A percentile compares a stretch with the other conserved stretches of the same genome.
phyloP scores from a whole-genome alignment of 345 rosid genomes.

The Bruguiera gymnorhiza region DNA sequence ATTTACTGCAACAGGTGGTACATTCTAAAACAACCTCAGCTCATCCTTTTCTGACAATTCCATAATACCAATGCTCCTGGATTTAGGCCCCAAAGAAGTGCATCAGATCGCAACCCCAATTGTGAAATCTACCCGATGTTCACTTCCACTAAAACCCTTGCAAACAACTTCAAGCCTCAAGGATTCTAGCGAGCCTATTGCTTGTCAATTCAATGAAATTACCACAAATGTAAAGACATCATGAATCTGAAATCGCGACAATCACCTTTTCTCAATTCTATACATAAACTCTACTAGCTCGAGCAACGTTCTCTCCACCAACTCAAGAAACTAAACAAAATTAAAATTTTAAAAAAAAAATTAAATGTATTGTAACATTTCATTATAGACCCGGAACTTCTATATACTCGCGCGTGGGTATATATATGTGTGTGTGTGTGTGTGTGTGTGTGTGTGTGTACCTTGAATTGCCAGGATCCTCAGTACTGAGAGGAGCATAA shows the following conservation, averaged over 20 bases:
- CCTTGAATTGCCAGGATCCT: constrained; percentile 87
- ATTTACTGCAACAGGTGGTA: background rate
- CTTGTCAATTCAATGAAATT: background rate
- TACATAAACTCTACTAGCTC: background rate
- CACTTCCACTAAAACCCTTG: background rate
- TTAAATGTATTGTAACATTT: background rate
- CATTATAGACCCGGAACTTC: background rate
- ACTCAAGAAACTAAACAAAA: background rate
- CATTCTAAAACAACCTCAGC: background rate
- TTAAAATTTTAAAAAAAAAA: background rate
- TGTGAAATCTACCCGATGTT: background rate
- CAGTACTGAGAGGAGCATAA: constrained; percentile 82
- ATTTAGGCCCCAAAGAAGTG: no score
- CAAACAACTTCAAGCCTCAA: background rate
- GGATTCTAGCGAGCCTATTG: background rate
- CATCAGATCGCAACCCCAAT: no score
- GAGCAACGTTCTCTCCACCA: background rate
- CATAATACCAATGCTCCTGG: background rate
- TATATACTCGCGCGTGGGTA: background rate
- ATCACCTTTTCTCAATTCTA: background rate
- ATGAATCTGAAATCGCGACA: background rate
- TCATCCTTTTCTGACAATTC: background rate
- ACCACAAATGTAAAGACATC: background rate
- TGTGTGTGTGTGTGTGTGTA: constrained; percentile 20
- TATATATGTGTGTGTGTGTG: background rate